Conservation (phyloP, 768 basidiomycete genomes). For the Psilocybe cubensis region DNA sequence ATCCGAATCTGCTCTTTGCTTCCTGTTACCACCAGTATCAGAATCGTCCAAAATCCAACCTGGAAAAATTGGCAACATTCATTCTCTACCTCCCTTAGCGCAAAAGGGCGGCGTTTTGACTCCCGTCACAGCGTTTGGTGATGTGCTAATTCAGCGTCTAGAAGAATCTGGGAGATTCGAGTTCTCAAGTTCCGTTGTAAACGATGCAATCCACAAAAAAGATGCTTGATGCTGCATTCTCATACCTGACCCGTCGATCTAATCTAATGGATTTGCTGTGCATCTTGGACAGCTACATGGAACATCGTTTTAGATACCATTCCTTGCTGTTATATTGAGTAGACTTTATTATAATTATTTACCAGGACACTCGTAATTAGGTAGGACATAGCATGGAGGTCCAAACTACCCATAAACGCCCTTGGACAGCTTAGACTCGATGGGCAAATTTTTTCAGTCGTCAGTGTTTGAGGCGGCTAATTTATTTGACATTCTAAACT, state of each 20-base stretch:
- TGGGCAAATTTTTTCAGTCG: no score
- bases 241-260: no score
- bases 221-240: neutral
- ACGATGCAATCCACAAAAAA: conserved; percentile 17
- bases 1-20: conserved; percentile 75
- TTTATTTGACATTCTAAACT: no score
- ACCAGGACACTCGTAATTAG: no score
- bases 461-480: no score
- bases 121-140: conserved; percentile 81
- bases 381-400: no score
- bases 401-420: no score
- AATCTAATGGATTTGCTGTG: no score
- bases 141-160: conserved; percentile 71
- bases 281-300: no score
- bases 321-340: neutral
- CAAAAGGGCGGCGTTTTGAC: conserved; percentile 81
- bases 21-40: conserved; percentile 53
- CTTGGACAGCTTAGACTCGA: no score
- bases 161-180: conserved; percentile 57
- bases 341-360: neutral
- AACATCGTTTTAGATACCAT: neutral
- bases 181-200: conserved; percentile 51
- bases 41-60: conserved; percentile 18
- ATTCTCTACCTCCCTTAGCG: conserved; percentile 57
- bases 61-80: conserved; percentile 32